Percentiles rank a stretch among this genome's conserved stretches.
These are phyloP conservation scores for Rhizoctonia solani DNA, from an alignment of 1,284 basidiomycete species.

Conservation along the genomic window DNA sequence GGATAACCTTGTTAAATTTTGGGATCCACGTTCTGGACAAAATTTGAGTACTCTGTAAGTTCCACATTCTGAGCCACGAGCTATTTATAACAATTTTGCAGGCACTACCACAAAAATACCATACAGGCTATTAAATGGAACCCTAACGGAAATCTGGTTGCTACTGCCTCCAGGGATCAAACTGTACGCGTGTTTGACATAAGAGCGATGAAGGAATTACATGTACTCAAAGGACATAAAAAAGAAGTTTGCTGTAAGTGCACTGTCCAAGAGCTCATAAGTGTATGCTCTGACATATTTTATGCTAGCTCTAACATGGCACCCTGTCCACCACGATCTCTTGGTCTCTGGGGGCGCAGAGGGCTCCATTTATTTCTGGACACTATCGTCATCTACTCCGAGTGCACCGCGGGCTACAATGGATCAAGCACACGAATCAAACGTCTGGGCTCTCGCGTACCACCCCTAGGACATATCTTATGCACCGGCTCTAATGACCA, in stretches of 20 bases:
- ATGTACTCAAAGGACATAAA: conserved; percentile 89
- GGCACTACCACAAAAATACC: conserved; percentile 96
- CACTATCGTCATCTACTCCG: conserved; percentile 56
- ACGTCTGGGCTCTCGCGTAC: conserved; percentile 94
- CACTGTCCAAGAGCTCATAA: neutral
- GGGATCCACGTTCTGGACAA: conserved; percentile 92
- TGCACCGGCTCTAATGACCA: conserved; percentile 95
- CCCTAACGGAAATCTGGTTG: conserved; percentile 89
- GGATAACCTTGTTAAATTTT: conserved; percentile 98
- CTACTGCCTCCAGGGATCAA: conserved; percentile 92
- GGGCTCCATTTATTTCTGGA: conserved; percentile 93
- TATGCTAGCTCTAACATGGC: conserved; percentile 85
- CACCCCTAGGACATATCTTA: conserved; percentile 94
- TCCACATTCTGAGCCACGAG: neutral
- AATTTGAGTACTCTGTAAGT: conserved; percentile 83
- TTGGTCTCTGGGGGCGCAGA: conserved; percentile 94
- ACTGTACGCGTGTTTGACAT: conserved; percentile 97
- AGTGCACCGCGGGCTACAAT: conserved; percentile 74
- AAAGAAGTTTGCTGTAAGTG: conserved; percentile 95
- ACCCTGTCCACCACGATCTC: conserved; percentile 85
- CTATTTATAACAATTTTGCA: conserved; percentile 45
- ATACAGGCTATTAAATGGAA: conserved; percentile 93
- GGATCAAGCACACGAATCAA: conserved; percentile 93
- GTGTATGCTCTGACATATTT: neutral
- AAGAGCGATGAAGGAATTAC: conserved; percentile 93